phyloP scores from a whole-genome alignment of 176 grass and related monocot species.

The Bromus sterilis region DNA sequence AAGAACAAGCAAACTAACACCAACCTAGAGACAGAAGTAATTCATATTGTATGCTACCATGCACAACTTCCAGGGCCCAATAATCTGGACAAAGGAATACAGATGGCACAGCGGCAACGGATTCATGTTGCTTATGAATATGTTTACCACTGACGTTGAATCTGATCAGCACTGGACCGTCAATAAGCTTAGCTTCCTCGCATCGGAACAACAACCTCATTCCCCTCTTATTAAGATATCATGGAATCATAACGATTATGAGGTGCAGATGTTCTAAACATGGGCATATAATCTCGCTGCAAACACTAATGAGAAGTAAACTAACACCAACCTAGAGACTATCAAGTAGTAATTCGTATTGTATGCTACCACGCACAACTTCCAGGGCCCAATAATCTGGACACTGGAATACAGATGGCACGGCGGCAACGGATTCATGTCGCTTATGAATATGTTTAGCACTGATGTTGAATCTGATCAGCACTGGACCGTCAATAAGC shows the following conservation, averaged over 20 bases:
- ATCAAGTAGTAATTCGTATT: background rate
- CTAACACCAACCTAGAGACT: no score
- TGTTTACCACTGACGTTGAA: conserved; percentile 42
- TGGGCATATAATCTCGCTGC: no score
- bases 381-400: background rate
- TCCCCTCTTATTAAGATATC: no score
- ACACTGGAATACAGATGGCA: background rate
- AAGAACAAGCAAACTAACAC: background rate
- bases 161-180: conserved; percentile 52
- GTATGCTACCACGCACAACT: conserved; percentile 29
- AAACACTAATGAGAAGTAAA: no score
- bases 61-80: conserved; percentile 19
- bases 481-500: conserved; percentile 51
- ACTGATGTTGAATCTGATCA: conserved; percentile 40
- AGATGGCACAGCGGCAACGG: conserved; percentile 8
- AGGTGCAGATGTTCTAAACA: no score
- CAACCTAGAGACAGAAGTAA: background rate
- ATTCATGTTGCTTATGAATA: conserved; percentile 39
- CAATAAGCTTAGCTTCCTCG: conserved; percentile 19
- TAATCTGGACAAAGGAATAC: background rate
- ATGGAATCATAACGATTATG: background rate
- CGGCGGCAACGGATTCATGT: conserved; percentile 23
- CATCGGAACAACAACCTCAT: background rate
- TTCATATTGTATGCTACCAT: conserved; percentile 16
- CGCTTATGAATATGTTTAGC: conserved; percentile 51